These are phyloP conservation scores for Miscanthus lutarioriparius DNA, from an alignment of 176 grass and related monocot species.

Conservation along the genomic window DNA sequence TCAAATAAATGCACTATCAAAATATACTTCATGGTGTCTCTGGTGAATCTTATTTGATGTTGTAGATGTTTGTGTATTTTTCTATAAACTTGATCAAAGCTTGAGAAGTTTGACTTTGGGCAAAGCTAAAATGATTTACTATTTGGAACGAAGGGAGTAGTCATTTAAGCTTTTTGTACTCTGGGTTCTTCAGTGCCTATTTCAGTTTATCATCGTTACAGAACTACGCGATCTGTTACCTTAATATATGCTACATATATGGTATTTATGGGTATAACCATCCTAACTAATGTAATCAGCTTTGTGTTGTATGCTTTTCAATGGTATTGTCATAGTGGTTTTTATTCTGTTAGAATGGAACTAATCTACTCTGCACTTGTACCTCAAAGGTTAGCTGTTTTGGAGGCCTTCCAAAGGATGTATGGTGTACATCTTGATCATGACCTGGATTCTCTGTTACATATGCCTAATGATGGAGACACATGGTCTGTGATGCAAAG, in stretches of 20 bases:
- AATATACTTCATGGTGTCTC: not conserved
- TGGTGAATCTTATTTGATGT: not conserved
- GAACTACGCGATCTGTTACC: not conserved
- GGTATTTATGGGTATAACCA: not conserved
- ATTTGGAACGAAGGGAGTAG: not conserved
- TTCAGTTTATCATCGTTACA: slow-evolving; percentile 14
- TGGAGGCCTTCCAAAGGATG: slow-evolving; percentile 79
- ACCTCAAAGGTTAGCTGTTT: slow-evolving; percentile 63
- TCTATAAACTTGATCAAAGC: not conserved
- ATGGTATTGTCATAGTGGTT: not conserved
- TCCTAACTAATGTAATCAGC: not conserved
- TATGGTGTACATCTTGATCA: slow-evolving; percentile 69
- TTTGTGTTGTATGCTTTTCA: slow-evolving; percentile 10
- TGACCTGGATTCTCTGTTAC: slow-evolving; percentile 58
- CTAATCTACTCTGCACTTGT: slow-evolving; percentile 32
- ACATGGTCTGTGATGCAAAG: slow-evolving; percentile 98
- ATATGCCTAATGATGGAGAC: slow-evolving; percentile 74
- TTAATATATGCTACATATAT: not conserved
- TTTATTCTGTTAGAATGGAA: slow-evolving; percentile 25
- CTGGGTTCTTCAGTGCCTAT: not conserved
- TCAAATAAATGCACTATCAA: not conserved
- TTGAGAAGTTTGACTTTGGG: not conserved
- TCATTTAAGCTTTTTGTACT: not conserved
- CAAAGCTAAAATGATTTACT: not conserved
- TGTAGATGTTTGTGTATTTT: not conserved